Evolutionary conservation across 2,329 filamentous ascomycete species (phyloP), one percentile per base, ranked within the genome.

Genomic region (Aspergillus phoenicis): DNA sequence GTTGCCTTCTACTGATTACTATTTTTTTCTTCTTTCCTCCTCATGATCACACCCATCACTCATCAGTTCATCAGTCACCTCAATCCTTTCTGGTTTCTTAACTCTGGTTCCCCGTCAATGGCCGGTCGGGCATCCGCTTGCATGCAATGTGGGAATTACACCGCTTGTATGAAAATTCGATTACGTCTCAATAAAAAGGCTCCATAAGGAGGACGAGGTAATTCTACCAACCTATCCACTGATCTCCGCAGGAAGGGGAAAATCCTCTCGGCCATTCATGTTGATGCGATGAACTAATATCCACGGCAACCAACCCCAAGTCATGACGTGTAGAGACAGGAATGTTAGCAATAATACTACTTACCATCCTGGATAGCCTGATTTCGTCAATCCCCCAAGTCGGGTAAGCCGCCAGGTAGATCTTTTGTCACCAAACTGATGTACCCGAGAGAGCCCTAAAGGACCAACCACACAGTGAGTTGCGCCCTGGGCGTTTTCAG

Each of bases 321-420:
- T 57, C 54, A 63, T 63, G 62, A 64, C 60, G 60, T 62, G 62
- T 57, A 17, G 52, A 55, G 39, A 56, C 24, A 49, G 17, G 39
- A 57, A 55, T 54, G 55, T 54, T 57, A 59, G 13, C 36, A 54
- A 54, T 41, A 11, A 13, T 36, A 36, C 33, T 36, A 36, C 33
- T 36, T 36, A 43, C 49, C 33, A 58, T 13, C 51, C 36, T 49
- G 24, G 52, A 62, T 28, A 26, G 51, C 54, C 54, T 62, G 62
- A 57, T 60, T 60, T 17, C 48, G 51, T 60, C 58, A 49, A 52
- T 13, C 33, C 22, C 38, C 48, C 20, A 20, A 48, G 49, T 24
- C 13, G 53, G 49, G 38, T n/a, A 54, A 28, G 33, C 28, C 47
- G 33, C 26, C 52, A 13, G 47, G 56, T 57, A 57, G 45, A 59